Percentiles rank a stretch among this genome's conserved stretches.
These are phyloP conservation scores for Arthroderma uncinatum DNA, from an alignment of 2,329 filamentous ascomycete species.

Conservation along the genomic window DNA sequence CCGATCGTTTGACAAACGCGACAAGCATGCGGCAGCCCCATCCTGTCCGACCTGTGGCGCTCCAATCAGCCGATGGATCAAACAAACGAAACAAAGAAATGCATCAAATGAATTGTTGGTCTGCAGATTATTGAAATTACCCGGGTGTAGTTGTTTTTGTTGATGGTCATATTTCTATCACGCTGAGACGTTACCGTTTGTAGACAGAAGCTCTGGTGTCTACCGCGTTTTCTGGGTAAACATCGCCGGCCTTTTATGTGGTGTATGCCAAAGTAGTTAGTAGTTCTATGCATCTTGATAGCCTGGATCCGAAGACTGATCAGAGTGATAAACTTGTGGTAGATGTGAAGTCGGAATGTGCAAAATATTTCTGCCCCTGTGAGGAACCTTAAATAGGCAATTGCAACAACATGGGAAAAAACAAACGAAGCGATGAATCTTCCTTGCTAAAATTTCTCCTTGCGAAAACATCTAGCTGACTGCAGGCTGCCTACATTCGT, in stretches of 20 bases:
- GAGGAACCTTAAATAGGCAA: neutral
- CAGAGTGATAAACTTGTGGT: neutral
- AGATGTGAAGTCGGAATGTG: neutral
- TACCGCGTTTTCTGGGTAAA: too few relatives aligned
- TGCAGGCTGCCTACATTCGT: too few relatives aligned
- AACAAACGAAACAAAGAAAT: neutral
- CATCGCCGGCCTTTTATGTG: too few relatives aligned
- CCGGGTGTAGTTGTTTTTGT: neutral
- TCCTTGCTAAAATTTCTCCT: too few relatives aligned
- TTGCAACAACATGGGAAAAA: neutral
- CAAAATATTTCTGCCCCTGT: neutral
- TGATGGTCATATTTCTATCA: too few relatives aligned
- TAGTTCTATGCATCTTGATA: too few relatives aligned
- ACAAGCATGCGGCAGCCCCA: neutral
- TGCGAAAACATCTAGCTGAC: too few relatives aligned
- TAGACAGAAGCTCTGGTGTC: too few relatives aligned
- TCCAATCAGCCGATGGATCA: neutral
- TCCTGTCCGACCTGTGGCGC: constrained; percentile 2
- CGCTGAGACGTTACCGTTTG: too few relatives aligned
- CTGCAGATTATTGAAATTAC: neutral
- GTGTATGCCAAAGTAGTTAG: too few relatives aligned
- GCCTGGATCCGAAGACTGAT: too few relatives aligned
- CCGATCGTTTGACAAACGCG: constrained; percentile 1
- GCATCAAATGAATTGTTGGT: neutral
- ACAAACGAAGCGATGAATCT: too few relatives aligned